These are phyloP conservation scores for Anthoceros angustus DNA, from an alignment of 225 moss, liverwort and hornwort genomes.

Conservation along the genomic window DNA sequence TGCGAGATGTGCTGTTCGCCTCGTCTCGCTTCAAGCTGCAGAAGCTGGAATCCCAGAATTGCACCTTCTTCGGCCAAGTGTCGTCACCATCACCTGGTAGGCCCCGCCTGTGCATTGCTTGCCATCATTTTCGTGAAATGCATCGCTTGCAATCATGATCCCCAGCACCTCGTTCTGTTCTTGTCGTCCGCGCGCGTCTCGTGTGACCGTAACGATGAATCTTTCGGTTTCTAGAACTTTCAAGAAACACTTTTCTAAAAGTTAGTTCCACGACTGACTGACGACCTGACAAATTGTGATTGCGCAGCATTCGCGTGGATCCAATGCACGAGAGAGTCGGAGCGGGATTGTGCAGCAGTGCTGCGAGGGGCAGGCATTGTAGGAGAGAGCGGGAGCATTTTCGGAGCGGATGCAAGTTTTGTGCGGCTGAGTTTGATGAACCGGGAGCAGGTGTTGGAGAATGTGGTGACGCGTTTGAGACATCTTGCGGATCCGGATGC, in stretches of 20 bases:
- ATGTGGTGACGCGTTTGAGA: conserved; percentile 23
- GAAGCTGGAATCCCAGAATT: conserved; percentile 29
- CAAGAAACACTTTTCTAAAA: too few relatives aligned
- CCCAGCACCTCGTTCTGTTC: neutral
- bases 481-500: neutral
- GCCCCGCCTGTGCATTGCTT: neutral
- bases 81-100: conserved; percentile 51
- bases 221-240: too few relatives aligned
- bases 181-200: too few relatives aligned
- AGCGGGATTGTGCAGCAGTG: conserved; percentile 27
- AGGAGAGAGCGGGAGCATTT: conserved; percentile 23
- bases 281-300: neutral
- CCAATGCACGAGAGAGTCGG: conserved; percentile 31
- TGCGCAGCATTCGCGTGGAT: conserved; percentile 51
- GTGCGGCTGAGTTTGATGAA: conserved; percentile 38
- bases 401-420: conserved; percentile 21
- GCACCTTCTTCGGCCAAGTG: conserved; percentile 33
- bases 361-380: conserved; percentile 16
- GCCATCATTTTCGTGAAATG: neutral
- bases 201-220: too few relatives aligned
- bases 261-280: neutral
- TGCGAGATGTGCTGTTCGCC: conserved; percentile 20
- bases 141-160: neutral
- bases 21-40: conserved; percentile 43
- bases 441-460: conserved; percentile 30